These are phyloP conservation scores for Apiospora phragmitis DNA, from an alignment of 2,329 filamentous ascomycete genomes.

Conservation along the genomic window DNA sequence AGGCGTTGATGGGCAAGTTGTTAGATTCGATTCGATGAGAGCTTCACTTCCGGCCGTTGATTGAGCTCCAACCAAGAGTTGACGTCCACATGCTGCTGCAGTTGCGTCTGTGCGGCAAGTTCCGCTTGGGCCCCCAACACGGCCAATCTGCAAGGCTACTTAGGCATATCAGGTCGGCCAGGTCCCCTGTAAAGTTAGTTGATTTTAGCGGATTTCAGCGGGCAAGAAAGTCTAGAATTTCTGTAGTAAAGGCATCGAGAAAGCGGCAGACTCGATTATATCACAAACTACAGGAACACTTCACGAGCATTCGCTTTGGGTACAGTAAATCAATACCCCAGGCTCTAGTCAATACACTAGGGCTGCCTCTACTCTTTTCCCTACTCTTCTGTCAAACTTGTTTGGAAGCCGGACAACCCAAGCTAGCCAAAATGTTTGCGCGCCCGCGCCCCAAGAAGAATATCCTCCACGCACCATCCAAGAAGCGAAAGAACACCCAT, in stretches of 20 bases:
- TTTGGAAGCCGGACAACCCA: not conserved
- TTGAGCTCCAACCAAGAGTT: not conserved
- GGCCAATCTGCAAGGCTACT: conserved; percentile 5
- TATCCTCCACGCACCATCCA: conserved; percentile 58
- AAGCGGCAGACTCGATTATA: not conserved
- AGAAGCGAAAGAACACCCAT: conserved; percentile 63
- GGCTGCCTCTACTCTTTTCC: not conserved
- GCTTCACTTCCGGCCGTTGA: not conserved
- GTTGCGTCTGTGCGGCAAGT: conserved; percentile 12
- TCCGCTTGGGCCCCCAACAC: conserved; percentile 4
- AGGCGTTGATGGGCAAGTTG: not conserved
- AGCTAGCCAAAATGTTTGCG: conserved; percentile 45
- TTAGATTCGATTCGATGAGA: conserved; percentile 2
- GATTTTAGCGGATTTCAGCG: conserved; percentile 1
- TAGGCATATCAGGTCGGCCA: conserved; percentile 1
- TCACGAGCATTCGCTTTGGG: not conserved
- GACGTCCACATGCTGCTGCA: conserved; percentile 5
- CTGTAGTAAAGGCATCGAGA: not conserved
- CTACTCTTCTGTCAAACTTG: not conserved
- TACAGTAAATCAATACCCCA: too few species aligned
- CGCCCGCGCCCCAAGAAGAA: conserved; percentile 60
- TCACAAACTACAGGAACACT: not conserved
- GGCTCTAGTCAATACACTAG: too few species aligned
- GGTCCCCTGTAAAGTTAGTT: conserved; percentile 10
- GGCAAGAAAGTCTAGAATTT: conserved; percentile 11